Conservation (phyloP, 2,329 filamentous ascomycete genomes). For the Diaporthe nobilis region DNA sequence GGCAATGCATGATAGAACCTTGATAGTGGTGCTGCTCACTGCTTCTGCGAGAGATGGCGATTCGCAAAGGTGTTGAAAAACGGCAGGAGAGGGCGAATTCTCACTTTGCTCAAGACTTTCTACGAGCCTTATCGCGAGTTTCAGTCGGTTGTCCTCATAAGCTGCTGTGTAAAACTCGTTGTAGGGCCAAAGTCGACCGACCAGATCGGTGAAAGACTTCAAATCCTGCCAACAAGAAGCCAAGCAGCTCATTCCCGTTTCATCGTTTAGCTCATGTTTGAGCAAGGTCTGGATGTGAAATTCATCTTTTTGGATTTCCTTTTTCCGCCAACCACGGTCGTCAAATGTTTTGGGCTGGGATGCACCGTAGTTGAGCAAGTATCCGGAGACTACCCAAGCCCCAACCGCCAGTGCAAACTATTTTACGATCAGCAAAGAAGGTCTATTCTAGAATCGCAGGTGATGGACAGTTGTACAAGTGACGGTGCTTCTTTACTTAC, state of each 20-base stretch:
- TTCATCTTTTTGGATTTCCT: accelerated
- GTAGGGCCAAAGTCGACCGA: not conserved
- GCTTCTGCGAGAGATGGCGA: no score
- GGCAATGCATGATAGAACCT: not conserved
- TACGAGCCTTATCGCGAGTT: accelerated
- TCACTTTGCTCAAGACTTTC: accelerated
- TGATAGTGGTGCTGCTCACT: not conserved
- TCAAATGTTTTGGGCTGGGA: accelerated
- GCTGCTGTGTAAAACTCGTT: not conserved
- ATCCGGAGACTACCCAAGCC: not conserved
- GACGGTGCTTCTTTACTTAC: not conserved
- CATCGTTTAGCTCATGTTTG: not conserved
- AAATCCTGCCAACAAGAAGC: not conserved
- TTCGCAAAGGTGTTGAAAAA: not conserved
- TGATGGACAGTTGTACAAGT: not conserved
- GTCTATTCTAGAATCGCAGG: not conserved
- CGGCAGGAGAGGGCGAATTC: not conserved
- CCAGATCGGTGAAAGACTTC: not conserved
- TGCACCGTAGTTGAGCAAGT: not conserved
- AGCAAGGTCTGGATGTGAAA: not conserved
- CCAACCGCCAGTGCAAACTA: accelerated
- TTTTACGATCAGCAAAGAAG: not conserved
- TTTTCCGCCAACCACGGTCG: accelerated
- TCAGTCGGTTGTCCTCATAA: not conserved
- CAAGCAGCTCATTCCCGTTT: not conserved